phyloP scores from a whole-genome alignment of 2,329 filamentous ascomycete species.

The Phialophora verrucosa region DNA sequence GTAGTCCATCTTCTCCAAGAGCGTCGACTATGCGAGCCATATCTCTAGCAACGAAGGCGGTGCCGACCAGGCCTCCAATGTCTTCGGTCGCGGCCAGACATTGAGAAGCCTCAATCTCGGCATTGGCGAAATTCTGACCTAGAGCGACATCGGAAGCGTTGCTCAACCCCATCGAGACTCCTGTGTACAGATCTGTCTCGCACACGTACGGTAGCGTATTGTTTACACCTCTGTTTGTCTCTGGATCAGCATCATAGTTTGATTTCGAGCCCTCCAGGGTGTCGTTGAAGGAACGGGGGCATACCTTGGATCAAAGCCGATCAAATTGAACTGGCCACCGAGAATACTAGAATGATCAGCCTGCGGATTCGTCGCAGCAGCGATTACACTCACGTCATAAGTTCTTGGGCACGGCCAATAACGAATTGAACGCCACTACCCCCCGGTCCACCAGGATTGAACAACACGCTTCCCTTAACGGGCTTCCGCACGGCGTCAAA shows the following conservation, averaged over 20 bases:
- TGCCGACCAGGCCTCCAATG: conserved; percentile 42
- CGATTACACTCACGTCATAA: background rate
- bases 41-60: conserved; percentile 54
- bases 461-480: conserved; percentile 44
- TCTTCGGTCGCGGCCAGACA: background rate
- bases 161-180: background rate
- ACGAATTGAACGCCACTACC: background rate
- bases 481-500: conserved; percentile 41
- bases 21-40: conserved; percentile 38
- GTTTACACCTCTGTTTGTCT: background rate
- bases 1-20: conserved; percentile 20
- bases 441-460: conserved; percentile 47
- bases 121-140: background rate
- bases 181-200: background rate
- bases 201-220: background rate
- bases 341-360: background rate
- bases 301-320: conserved; percentile 3
- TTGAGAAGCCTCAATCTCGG: background rate
- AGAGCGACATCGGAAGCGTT: background rate
- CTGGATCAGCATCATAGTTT: background rate
- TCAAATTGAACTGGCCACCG: conserved; percentile 3
- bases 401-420: background rate
- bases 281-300: background rate
- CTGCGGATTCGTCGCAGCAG: background rate
- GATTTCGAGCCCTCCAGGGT: background rate